phyloP scores from a whole-genome alignment of 805 yeast species.

The Candida ovalis region DNA sequence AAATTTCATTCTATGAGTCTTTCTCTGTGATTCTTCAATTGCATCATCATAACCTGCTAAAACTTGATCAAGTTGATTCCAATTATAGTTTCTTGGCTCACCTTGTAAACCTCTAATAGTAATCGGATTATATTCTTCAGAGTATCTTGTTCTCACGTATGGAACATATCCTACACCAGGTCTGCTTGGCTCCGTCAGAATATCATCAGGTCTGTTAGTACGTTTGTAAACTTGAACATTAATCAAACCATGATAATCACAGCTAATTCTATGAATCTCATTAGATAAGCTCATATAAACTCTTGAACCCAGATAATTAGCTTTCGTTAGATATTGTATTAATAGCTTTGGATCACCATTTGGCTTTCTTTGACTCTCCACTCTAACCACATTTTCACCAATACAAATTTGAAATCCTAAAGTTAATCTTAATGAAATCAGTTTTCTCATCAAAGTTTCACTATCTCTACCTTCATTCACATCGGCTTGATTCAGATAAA shows the following conservation, averaged over 20 bases:
- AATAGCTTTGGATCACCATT: slow-evolving; percentile 53
- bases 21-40: slow-evolving; percentile 48
- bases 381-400: slow-evolving; percentile 60
- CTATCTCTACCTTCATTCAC: slow-evolving; percentile 48
- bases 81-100: slow-evolving; percentile 58
- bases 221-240: slow-evolving; percentile 72
- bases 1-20: slow-evolving; percentile 68
- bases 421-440: slow-evolving; percentile 78
- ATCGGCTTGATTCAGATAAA: slow-evolving; percentile 57
- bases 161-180: slow-evolving; percentile 39
- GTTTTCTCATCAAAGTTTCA: slow-evolving; percentile 70
- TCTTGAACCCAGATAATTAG: slow-evolving; percentile 49
- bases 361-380: slow-evolving; percentile 59
- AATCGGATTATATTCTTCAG: slow-evolving; percentile 57
- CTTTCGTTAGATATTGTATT: slow-evolving; percentile 48
- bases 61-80: slow-evolving; percentile 90
- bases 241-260: slow-evolving; percentile 67
- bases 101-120: slow-evolving; percentile 52
- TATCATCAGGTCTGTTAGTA: slow-evolving; percentile 27
- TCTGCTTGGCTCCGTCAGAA: slow-evolving; percentile 19
- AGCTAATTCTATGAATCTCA: slow-evolving; percentile 79
- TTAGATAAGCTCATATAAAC: slow-evolving; percentile 75
- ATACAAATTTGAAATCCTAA: slow-evolving; percentile 89
- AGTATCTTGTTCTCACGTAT: slow-evolving; percentile 74
- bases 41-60: slow-evolving; percentile 89